Evolutionary conservation across 208 protist species (phyloP).

Genomic region (Vickermania ingenoplastis): DNA sequence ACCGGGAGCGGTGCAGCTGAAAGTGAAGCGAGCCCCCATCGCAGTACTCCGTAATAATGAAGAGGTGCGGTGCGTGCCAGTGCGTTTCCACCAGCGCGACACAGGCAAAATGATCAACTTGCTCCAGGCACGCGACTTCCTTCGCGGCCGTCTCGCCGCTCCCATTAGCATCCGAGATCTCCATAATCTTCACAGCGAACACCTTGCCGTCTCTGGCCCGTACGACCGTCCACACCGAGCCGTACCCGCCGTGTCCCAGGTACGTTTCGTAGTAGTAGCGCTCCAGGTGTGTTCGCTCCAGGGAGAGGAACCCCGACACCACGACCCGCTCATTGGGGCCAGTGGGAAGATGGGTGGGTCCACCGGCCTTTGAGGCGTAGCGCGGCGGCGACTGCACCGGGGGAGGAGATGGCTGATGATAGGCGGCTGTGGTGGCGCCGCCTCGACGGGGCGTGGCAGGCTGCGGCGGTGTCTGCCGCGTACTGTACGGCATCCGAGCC

Average conservation of each 20-base stretch:
- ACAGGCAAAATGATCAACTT: conserved; percentile 31
- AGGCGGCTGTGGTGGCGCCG: no score
- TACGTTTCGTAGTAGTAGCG: background rate
- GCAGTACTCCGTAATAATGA: conserved; percentile 47
- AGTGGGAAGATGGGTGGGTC: no score
- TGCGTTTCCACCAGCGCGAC: conserved; percentile 21
- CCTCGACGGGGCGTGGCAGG: no score
- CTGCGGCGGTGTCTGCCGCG: no score
- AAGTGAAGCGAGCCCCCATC: conserved; percentile 31
- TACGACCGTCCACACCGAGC: background rate
- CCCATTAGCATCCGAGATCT: background rate
- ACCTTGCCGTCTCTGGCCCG: background rate
- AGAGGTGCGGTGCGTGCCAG: conserved; percentile 13
- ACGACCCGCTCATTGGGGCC: background rate
- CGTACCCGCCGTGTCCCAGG: background rate
- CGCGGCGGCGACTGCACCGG: no score
- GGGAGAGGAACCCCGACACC: background rate
- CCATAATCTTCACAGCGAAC: background rate
- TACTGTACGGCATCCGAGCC: no score
- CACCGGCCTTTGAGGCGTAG: no score
- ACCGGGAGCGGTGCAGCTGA: conserved; percentile 22
- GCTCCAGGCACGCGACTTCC: conserved; percentile 24
- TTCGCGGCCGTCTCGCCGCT: background rate
- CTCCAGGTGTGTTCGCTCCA: background rate
- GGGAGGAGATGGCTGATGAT: no score